Evolutionary conservation across 1,139 yeast genomes (phyloP).

Genomic region (Suhomyces chickasaworum): DNA sequence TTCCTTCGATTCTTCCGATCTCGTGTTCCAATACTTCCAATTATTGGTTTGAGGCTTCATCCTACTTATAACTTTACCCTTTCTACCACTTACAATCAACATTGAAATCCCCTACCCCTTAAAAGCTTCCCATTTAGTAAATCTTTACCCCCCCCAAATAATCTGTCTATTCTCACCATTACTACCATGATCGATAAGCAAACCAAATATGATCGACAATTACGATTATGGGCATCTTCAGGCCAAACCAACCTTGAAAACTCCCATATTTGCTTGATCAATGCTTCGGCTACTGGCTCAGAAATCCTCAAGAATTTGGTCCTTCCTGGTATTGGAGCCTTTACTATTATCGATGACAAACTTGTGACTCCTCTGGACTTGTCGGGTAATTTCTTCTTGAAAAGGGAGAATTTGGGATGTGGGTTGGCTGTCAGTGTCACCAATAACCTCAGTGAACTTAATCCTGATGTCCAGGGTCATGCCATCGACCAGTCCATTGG

Average conservation of each 20-base stretch:
- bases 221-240: slow-evolving; percentile 79
- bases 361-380: slow-evolving; percentile 47
- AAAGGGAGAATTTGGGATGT: slow-evolving; percentile 47
- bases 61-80: background rate
- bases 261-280: slow-evolving; percentile 64
- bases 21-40: background rate
- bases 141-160: background rate
- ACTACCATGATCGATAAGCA: slow-evolving; percentile 31
- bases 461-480: slow-evolving; percentile 56
- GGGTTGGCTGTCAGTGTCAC: slow-evolving; percentile 43
- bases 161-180: background rate
- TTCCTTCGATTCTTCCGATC: slow-evolving; percentile 3
- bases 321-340: slow-evolving; percentile 75
- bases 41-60: background rate
- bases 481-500: slow-evolving; percentile 27
- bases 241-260: slow-evolving; percentile 70
- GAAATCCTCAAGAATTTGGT: slow-evolving; percentile 79
- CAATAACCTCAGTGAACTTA: slow-evolving; percentile 54
- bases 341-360: slow-evolving; percentile 58
- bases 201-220: slow-evolving; percentile 78
- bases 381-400: slow-evolving; percentile 64
- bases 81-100: background rate
- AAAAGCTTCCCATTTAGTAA: background rate
- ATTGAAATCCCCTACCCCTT: background rate
- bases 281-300: slow-evolving; percentile 60